A percentile compares a stretch with the other conserved stretches of the same genome.
Evolutionary conservation across 2,329 filamentous ascomycete species (phyloP).

Genomic region (Fusarium illudens): DNA sequence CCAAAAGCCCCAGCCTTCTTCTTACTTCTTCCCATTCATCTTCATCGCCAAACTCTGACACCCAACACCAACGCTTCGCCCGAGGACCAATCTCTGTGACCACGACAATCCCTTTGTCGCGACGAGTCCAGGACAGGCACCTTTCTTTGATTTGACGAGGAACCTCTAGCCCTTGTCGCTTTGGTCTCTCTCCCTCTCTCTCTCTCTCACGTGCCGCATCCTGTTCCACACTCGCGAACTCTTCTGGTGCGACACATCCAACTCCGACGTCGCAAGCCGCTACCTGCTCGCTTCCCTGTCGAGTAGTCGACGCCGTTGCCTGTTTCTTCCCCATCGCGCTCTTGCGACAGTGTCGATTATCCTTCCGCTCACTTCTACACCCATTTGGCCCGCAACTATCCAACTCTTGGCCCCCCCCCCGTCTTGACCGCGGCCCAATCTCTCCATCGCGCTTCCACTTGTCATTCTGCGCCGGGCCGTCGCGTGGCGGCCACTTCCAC

Average conservation of each 20-base stretch:
- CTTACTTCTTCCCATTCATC: slow-evolving; percentile 24
- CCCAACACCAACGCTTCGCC: not conserved
- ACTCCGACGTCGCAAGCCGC: slow-evolving; percentile 41
- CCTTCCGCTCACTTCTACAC: slow-evolving; percentile 11
- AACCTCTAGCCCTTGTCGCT: slow-evolving; percentile 3
- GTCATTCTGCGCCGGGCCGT: slow-evolving; percentile 29
- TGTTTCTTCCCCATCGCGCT: slow-evolving; percentile 9
- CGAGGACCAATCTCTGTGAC: slow-evolving; percentile 6
- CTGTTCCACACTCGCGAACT: slow-evolving; percentile 31
- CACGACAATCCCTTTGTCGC: slow-evolving; percentile 16
- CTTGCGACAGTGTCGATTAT: slow-evolving; percentile 19
- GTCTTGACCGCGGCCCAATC: slow-evolving; percentile 25
- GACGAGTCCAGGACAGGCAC: not conserved
- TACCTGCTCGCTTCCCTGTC: slow-evolving; percentile 18
- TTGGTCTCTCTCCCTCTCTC: too few species aligned
- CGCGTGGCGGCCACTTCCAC: slow-evolving; percentile 31
- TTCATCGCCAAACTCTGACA: slow-evolving; percentile 10
- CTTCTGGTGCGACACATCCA: slow-evolving; percentile 34
- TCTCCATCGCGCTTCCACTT: slow-evolving; percentile 21
- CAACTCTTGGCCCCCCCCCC: slow-evolving; percentile 13
- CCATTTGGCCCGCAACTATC: slow-evolving; percentile 15
- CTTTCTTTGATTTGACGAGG: not conserved
- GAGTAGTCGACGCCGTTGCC: slow-evolving; percentile 12
- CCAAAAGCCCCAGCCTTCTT: slow-evolving; percentile 41
- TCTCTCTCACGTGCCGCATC: slow-evolving; percentile 28